These are phyloP conservation scores for Ogataea siamensis DNA, from an alignment of 805 yeast genomes.

Conservation along the genomic window DNA sequence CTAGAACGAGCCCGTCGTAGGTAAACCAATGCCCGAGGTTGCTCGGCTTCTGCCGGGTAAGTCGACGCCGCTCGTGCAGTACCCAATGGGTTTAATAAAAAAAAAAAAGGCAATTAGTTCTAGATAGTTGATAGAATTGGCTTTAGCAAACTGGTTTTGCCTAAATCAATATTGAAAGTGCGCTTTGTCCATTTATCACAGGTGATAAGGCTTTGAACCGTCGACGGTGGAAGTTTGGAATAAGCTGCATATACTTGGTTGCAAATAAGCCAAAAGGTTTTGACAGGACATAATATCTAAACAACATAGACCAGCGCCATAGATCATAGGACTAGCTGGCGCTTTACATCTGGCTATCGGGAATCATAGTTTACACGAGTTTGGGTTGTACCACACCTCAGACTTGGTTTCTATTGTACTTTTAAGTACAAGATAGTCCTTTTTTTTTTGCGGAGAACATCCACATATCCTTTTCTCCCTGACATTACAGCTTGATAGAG, in stretches of 20 bases:
- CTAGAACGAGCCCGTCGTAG: no score
- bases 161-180: conserved; percentile 3
- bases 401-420: background rate
- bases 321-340: background rate
- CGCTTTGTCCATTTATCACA: conserved; percentile 1
- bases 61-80: conserved; percentile 1
- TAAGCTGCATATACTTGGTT: background rate
- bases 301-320: background rate
- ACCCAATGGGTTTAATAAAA: conserved; percentile 4
- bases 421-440: background rate
- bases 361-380: background rate
- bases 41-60: conserved; percentile 7
- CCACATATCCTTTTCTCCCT: background rate
- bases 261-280: background rate
- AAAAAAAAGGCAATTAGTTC: conserved; percentile 12
- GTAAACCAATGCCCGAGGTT: no score
- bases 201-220: background rate
- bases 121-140: conserved; percentile 8
- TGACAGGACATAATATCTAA: conserved; percentile 1
- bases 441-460: background rate
- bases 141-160: conserved; percentile 14
- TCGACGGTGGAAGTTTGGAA: conserved; percentile 1
- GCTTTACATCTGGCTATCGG: background rate
- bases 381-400: background rate
- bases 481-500: conserved; percentile 5